Conservation (phyloP, 2,329 filamentous ascomycete species). For the Hortaea sp. region DNA sequence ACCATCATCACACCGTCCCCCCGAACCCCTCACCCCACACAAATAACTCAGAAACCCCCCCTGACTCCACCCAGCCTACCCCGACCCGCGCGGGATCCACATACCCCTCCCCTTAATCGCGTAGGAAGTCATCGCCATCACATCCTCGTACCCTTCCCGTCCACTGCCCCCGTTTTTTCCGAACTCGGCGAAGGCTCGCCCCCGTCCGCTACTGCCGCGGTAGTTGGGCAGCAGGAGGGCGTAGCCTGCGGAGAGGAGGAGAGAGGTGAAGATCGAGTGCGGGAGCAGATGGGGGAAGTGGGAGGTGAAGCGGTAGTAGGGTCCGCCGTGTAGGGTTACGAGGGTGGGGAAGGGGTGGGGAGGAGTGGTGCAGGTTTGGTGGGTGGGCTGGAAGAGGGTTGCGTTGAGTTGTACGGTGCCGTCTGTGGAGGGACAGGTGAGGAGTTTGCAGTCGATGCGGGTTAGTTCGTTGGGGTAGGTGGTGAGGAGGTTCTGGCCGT, state of each 20-base stretch:
- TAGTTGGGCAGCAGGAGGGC: conserved; percentile 31
- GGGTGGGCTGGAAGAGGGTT: conserved; percentile 12
- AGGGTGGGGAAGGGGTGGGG: conserved; percentile 20
- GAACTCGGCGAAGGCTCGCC: conserved; percentile 25
- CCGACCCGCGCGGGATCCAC: conserved; percentile 24
- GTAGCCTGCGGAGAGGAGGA: conserved; percentile 28
- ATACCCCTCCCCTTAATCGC: conserved; percentile 25
- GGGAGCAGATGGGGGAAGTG: conserved; percentile 22
- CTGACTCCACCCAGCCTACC: conserved; percentile 30
- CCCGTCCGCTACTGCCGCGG: conserved; percentile 26
- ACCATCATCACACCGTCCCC: conserved; percentile 2
- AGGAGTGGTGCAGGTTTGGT: conserved; percentile 7
- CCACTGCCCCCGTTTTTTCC: conserved; percentile 19
- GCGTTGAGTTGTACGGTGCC: conserved; percentile 21
- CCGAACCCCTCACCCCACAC: conserved; percentile 24
- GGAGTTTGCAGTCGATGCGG: not conserved
- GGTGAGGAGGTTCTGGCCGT: not conserved
- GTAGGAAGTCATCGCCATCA: conserved; percentile 26
- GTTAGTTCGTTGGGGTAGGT: too few relatives aligned
- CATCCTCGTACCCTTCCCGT: conserved; percentile 28
- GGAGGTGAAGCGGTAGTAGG: conserved; percentile 20
- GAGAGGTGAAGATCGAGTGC: conserved; percentile 21
- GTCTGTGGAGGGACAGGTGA: conserved; percentile 19
- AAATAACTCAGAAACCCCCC: conserved; percentile 32
- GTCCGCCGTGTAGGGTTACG: conserved; percentile 30